phyloP scores from a whole-genome alignment of 306 rosid genomes.

The Cicer chorassanicum region DNA sequence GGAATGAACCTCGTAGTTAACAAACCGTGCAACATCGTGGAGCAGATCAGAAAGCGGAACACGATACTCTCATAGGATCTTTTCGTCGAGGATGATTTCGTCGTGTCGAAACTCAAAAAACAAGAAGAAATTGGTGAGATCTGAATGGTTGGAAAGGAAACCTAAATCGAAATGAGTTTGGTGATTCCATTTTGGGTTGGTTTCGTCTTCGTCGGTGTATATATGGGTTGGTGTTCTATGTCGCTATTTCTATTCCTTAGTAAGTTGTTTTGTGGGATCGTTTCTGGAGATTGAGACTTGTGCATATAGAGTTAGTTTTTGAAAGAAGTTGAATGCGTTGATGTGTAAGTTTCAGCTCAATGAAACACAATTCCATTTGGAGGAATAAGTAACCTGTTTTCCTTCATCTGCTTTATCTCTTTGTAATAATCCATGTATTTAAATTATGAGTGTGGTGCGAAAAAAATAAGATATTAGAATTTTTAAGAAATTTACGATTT shows the following conservation, averaged over 20 bases:
- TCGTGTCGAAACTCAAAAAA: conserved; percentile 56
- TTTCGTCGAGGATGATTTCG: conserved; percentile 52
- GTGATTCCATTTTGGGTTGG: conserved; percentile 58
- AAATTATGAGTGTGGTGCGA: no score
- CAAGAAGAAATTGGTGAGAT: conserved; percentile 38
- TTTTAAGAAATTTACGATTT: no score
- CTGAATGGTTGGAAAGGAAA: conserved; percentile 22
- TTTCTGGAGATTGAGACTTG: conserved; percentile 47
- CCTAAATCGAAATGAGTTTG: conserved; percentile 41
- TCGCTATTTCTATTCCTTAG: conserved; percentile 23
- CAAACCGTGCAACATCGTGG: conserved; percentile 38
- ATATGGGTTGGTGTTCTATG: conserved; percentile 45
- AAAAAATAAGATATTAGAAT: no score
- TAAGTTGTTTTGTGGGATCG: conserved; percentile 38
- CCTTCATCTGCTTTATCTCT: no score
- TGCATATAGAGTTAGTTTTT: conserved; percentile 60
- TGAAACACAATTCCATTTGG: conserved; percentile 3
- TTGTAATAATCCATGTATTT: no score
- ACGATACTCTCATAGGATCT: conserved; percentile 52
- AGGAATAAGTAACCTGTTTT: no score
- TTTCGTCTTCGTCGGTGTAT: conserved; percentile 33
- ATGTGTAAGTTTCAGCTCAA: conserved; percentile 57
- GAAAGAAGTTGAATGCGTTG: conserved; percentile 63
- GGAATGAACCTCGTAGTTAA: conserved; percentile 57
- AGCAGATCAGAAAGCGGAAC: conserved; percentile 51